Evolutionary conservation across 768 basidiomycete species (phyloP), one percentile per base, ranked within the genome.

Genomic region (Solioccasus polychromus): DNA sequence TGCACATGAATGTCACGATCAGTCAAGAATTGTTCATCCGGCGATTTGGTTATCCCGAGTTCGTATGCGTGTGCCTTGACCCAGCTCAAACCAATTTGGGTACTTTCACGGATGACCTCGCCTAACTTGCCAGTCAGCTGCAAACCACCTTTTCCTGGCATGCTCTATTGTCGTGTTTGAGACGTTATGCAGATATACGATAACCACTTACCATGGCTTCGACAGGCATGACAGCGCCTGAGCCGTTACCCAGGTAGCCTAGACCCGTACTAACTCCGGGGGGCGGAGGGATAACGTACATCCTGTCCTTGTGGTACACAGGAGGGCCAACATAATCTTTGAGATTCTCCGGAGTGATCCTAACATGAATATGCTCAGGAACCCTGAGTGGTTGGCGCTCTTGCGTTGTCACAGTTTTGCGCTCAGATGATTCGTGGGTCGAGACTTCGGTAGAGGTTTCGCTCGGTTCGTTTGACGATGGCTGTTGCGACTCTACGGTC

Each of bases 311-410:
- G 66, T 97, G 91, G 64, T 96, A 98, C 35, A 96, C 75, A 7
- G 90, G 90, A 12, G 95, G 93, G 0, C 96, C 96, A 28, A 99
- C 94, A 53, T 97, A 99, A 48, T 95, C 94, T 68, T 94, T 91
- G 57, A 99, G 63, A 53, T 91, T 95, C 29, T 92, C 90, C 0
- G 85, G 78, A 0, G 84, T 86, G 59, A 99, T 91, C 30, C 74
- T 72, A 14, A 99, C 77, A 61, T 85, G 84, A 1, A 98, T 85
- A 5, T 75, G 68, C 6, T 78, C 73, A 1, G 95, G 96, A 6
- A 99, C 80, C 30, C 75, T 72, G 62, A 98, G 74, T 3, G 95
- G 92, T 60, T 87, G 71, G 31, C 91, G 82, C 37, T 86, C 77
- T 43, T 76, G 73, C 2, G 92, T 95, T 6, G 92, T 96, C 24